Base-by-base conservation (phyloP, 2,329 filamentous ascomycete genomes). In the Pezizomycotina sp. region DNA sequence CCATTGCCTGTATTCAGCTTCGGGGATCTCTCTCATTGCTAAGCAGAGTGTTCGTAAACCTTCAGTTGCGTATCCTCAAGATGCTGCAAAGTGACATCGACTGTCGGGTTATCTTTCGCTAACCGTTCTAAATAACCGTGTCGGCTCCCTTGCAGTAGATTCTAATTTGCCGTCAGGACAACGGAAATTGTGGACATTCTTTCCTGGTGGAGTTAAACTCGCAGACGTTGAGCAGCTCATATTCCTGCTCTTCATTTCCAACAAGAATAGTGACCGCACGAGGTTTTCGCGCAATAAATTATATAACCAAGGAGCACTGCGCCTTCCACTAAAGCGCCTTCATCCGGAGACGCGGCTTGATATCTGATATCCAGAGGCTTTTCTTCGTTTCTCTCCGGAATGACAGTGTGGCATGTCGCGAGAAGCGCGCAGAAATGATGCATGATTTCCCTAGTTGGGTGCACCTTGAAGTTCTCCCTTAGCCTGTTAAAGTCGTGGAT, bases 131-230 rank as follows among this genome's bases (percentile, higher is more conserved):
- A 62, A 98, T 98, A 32, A 98, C 89, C 2, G 89, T 98, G 56
- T 98, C 89, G 28, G 89, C 89, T 50, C 89, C 89, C 61, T 98
- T 98, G 61, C 77, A 86, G 59, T 93, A 98, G 50, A 82, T 74
- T 32, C 89, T 69, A 42, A 98, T 77, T 89, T 92, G 45, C 89
- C 89, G 60, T 95, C 86, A 0, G 89, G 89, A 53, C 86, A 93
- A 34, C 91, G 74, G 62, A 91, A 93, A 98, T 91, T 14, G 86
- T 80, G 5, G 89, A 95, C 89, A 98, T 98, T 48, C 89, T 69
- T 98, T 98, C 51, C 89, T 69, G 6, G 83, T 89, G 1, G 89
- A 95, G 60, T 98, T 98, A 65, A 98, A 98, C 58, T 98, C 89
- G 56, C 86, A 93, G n/a, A 98, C 84, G 2, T 86, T 86, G 40